These are phyloP conservation scores for Venturia aucupariae DNA, from an alignment of 2,329 filamentous ascomycete genomes.

Conservation along the genomic window DNA sequence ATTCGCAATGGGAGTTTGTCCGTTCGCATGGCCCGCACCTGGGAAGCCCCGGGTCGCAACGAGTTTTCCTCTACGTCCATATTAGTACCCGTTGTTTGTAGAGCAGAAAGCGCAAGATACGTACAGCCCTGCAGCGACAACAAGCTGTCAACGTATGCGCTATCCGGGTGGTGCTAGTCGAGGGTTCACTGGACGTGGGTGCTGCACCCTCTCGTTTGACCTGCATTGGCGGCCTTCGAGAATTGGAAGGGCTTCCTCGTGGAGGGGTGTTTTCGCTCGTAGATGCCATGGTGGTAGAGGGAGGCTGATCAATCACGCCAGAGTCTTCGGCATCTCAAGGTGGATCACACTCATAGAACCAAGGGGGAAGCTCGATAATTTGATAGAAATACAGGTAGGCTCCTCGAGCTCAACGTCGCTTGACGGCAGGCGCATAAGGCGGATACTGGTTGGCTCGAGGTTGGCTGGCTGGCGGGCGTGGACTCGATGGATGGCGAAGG, in stretches of 20 bases:
- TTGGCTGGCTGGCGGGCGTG: too few relatives aligned
- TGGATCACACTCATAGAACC: background rate
- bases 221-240: conserved; percentile 8
- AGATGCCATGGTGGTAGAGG: background rate
- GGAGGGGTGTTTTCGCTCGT: conserved; percentile 1
- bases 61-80: conserved; percentile 71
- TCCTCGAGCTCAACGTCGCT: background rate
- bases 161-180: conserved; percentile 35
- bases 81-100: background rate
- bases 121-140: conserved; percentile 68
- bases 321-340: background rate
- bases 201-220: conserved; percentile 10
- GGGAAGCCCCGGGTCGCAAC: conserved; percentile 88
- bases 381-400: background rate
- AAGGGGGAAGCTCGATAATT: background rate
- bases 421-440: conserved; percentile 3
- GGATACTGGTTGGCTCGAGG: background rate
- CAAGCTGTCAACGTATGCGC: conserved; percentile 74
- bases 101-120: conserved; percentile 20
- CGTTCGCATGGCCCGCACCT: conserved; percentile 88
- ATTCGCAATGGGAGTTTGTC: conserved; percentile 85
- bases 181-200: background rate
- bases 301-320: background rate
- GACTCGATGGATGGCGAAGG: too few relatives aligned
- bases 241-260: background rate